Percentiles rank a stretch among this genome's conserved stretches.
These are phyloP conservation scores for Esteya vermicola DNA, from an alignment of 2,329 filamentous ascomycete species.

Conservation along the genomic window DNA sequence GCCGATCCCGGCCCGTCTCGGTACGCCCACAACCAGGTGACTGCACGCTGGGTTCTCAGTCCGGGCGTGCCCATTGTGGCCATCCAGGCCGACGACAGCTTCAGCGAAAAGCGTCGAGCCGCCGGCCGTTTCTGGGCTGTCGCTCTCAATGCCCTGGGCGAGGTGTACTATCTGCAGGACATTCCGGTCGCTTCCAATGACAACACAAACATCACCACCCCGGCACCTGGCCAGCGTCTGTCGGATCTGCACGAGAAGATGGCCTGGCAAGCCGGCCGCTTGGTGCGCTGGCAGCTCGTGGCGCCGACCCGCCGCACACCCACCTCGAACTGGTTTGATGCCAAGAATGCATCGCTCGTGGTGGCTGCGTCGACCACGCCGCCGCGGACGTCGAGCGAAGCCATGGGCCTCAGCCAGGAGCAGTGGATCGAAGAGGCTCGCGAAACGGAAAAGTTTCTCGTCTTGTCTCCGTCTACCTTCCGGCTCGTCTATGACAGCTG, in stretches of 20 bases:
- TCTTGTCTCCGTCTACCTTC: slow-evolving; percentile 63
- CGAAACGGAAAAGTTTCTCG: slow-evolving; percentile 67
- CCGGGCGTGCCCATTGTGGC: slow-evolving; percentile 78
- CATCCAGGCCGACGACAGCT: slow-evolving; percentile 71
- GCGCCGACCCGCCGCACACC: slow-evolving; percentile 63
- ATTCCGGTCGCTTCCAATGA: slow-evolving; percentile 41
- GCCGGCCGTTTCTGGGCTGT: slow-evolving; percentile 75
- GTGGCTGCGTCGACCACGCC: slow-evolving; percentile 59
- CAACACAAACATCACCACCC: slow-evolving; percentile 18
- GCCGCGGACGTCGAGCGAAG: slow-evolving; percentile 59
- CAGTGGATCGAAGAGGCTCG: slow-evolving; percentile 64
- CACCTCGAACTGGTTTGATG: slow-evolving; percentile 58
- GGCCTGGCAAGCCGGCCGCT: slow-evolving; percentile 70
- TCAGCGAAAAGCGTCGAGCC: slow-evolving; percentile 54
- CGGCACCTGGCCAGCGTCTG: background rate
- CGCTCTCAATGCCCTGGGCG: slow-evolving; percentile 83
- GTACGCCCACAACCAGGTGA: slow-evolving; percentile 61
- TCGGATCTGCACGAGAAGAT: slow-evolving; percentile 19
- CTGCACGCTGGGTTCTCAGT: slow-evolving; percentile 77
- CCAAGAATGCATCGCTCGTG: slow-evolving; percentile 42
- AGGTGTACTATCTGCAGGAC: slow-evolving; percentile 72
- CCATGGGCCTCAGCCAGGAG: slow-evolving; percentile 54
- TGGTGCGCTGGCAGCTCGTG: slow-evolving; percentile 66
- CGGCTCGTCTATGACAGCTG: slow-evolving; percentile 66
- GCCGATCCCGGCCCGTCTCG: slow-evolving; percentile 44